A percentile compares a stretch with the other conserved stretches of the same genome.
phyloP scores from a whole-genome alignment of 1,139 yeast species.

The Zygosaccharomyces sapae region DNA sequence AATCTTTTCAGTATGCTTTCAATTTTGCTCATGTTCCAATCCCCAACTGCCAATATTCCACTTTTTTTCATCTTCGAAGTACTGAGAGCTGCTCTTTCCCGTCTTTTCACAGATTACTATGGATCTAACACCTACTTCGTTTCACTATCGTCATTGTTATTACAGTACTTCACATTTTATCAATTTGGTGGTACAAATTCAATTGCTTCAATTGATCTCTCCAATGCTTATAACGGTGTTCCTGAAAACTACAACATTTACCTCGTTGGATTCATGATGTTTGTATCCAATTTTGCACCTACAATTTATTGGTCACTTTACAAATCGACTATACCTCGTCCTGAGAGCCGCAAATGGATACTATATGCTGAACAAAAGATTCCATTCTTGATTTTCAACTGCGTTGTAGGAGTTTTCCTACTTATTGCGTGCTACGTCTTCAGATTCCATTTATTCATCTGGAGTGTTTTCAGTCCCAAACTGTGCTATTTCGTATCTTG shows the following conservation, averaged over 20 bases:
- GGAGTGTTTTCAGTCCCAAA: conserved; percentile 98
- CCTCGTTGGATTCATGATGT: conserved; percentile 76
- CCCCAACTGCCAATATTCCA: conserved; percentile 66
- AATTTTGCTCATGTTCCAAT: conserved; percentile 62
- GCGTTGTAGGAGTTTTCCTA: conserved; percentile 55
- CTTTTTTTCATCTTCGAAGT: conserved; percentile 54
- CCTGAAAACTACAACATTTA: conserved; percentile 57
- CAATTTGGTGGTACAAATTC: conserved; percentile 90
- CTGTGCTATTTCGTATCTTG: conserved; percentile 76
- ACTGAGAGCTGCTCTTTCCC: conserved; percentile 16
- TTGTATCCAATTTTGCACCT: conserved; percentile 77
- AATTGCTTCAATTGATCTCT: conserved; percentile 80
- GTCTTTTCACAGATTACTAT: conserved; percentile 13
- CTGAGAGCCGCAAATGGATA: conserved; percentile 34
- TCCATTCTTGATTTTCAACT: conserved; percentile 46
- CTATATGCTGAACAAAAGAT: conserved; percentile 21
- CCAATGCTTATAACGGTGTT: conserved; percentile 90
- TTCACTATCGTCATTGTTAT: conserved; percentile 32
- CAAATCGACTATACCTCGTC: conserved; percentile 45
- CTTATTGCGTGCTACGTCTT: conserved; percentile 67
- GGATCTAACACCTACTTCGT: conserved; percentile 14
- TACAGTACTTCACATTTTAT: conserved; percentile 78
- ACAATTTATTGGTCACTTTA: conserved; percentile 80
- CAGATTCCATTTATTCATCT: conserved; percentile 83
- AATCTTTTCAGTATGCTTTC: conserved; percentile 46